Percentiles rank a stretch among this genome's conserved stretches.
Conservation (phyloP, 805 yeast genomes). For the Grigorovia humatica region DNA sequence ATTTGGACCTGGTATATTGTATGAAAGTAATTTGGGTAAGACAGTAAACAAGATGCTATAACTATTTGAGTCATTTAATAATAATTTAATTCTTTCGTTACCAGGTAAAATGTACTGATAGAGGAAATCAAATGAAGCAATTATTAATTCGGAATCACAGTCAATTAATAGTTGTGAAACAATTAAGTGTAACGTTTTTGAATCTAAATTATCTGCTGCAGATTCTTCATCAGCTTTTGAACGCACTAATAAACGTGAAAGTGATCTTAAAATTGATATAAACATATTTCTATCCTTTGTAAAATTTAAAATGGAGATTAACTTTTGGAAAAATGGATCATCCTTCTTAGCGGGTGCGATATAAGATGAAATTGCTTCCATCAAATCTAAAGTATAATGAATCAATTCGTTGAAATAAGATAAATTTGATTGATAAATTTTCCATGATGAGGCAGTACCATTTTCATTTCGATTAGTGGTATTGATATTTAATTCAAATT, state of each 20-base stretch:
- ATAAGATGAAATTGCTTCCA: constrained; percentile 78
- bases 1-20: constrained; percentile 33
- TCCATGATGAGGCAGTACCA: constrained; percentile 8
- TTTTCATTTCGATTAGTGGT: constrained; percentile 12
- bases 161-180: constrained; percentile 47
- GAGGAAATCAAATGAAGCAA: constrained; percentile 70
- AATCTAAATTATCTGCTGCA: constrained; percentile 40
- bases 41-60: constrained; percentile 44
- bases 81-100: constrained; percentile 41
- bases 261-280: constrained; percentile 59
- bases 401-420: constrained; percentile 45
- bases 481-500: constrained; percentile 16
- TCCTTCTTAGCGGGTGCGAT: constrained; percentile 63
- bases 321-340: constrained; percentile 48
- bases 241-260: constrained; percentile 69
- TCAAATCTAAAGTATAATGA: constrained; percentile 61
- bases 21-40: constrained; percentile 52
- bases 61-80: constrained; percentile 39
- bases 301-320: constrained; percentile 40
- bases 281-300: constrained; percentile 61
- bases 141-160: constrained; percentile 54
- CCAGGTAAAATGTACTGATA: constrained; percentile 70
- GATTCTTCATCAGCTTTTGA: constrained; percentile 38
- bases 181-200: constrained; percentile 40
- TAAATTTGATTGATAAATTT: constrained; percentile 24